phyloP scores from a whole-genome alignment of 1,284 basidiomycete genomes.

The Irpex sp. region DNA sequence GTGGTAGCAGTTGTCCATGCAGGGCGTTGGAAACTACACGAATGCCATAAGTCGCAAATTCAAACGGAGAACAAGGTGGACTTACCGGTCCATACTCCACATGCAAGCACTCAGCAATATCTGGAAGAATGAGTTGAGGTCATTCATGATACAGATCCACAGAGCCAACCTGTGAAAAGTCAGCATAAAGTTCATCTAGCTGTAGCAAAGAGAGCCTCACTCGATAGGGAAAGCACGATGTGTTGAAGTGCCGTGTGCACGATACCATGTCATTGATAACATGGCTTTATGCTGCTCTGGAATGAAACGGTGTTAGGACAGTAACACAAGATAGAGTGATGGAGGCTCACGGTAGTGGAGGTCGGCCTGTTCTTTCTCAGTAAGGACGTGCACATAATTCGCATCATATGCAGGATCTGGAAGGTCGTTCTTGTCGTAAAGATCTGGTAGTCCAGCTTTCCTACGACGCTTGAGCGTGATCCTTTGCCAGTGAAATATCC shows the following conservation, averaged over 20 bases:
- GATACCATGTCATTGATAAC: slow-evolving; percentile 80
- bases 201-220: slow-evolving; percentile 30
- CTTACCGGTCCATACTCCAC: slow-evolving; percentile 69
- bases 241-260: slow-evolving; percentile 82
- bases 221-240: slow-evolving; percentile 81
- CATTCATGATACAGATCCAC: slow-evolving; percentile 66
- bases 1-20: slow-evolving; percentile 69
- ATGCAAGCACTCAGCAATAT: slow-evolving; percentile 76
- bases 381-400: slow-evolving; percentile 74
- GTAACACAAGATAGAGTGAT: neutral
- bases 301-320: neutral
- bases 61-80: neutral
- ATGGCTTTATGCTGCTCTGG: slow-evolving; percentile 67
- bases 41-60: neutral
- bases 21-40: slow-evolving; percentile 48
- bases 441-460: slow-evolving; percentile 59
- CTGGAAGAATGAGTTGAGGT: slow-evolving; percentile 83
- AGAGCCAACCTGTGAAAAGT: slow-evolving; percentile 46
- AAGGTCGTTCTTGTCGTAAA: slow-evolving; percentile 73
- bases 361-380: slow-evolving; percentile 66
- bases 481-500: slow-evolving; percentile 74
- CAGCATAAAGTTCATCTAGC: slow-evolving; percentile 15
- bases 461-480: slow-evolving; percentile 51
- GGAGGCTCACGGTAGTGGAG: slow-evolving; percentile 58
- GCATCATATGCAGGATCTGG: slow-evolving; percentile 74